Base-by-base conservation (phyloP, 2,329 filamentous ascomycete species). In the Leptosphaerulina australis region DNA sequence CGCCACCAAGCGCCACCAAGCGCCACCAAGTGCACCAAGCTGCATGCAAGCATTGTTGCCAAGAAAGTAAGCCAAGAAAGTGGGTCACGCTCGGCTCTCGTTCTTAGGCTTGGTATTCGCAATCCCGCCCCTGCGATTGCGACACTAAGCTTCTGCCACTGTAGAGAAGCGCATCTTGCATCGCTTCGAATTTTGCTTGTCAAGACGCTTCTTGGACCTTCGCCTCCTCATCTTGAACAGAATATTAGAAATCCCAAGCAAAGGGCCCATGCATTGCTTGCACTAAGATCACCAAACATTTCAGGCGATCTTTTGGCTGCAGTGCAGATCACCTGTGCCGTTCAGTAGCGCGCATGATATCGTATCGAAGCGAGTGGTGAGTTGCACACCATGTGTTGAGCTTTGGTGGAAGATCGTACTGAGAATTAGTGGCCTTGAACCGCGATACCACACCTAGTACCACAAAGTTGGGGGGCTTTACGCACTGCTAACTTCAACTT, bases 71-170 rank as follows among this genome's bases (percentile, higher is more conserved):
- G 49, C 36, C 48, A 43, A 44, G 44, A 26, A 20, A 43, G 30
- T 53, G 48, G 43, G 21, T 17, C 37, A 15, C 33, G 48, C 43
- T 46, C 41, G 43, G 41, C 35, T 46, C 20, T 41, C 22, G 24
- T 24, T 36, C 11, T 11, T 35, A n/a, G 31, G 25, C 43, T 50
- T 46, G 41, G 40, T 25, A 22, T 20, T 35, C 46, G 50, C 44
- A 35, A 53, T 51, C 28, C 35, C 12, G 29, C 40, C 41, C 25
- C 24, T n/a, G 18, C 6, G 24, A 50, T 48, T 43, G 39, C 58
- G 55, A 47, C 52, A 56, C 50, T 45, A 58, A 60, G 55, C 55
- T 48, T 60, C 49, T 47, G 53, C 58, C 55, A 60, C 54, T 44
- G 9, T 35, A 10, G 38, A 36, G 29, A 55, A 41, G 37, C 38